Conservation (phyloP, 2,329 filamentous ascomycete genomes). For the Stemphylium vesicarium region DNA sequence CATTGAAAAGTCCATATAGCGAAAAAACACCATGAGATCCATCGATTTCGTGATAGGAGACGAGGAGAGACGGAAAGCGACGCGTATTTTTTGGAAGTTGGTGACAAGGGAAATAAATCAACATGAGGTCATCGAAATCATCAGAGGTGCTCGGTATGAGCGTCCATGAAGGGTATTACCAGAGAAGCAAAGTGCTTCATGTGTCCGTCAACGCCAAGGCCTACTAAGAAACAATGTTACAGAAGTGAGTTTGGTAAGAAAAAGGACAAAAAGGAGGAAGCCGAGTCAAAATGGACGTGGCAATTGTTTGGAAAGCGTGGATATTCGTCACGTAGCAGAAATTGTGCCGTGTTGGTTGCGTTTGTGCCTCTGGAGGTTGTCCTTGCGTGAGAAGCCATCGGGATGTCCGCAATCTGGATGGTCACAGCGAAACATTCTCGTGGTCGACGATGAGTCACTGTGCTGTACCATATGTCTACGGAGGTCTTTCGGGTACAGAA, state of each 20-base stretch:
- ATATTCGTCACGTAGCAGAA: neutral
- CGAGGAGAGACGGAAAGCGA: neutral
- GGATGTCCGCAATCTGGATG: slow-evolving; percentile 35
- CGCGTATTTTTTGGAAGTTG: neutral
- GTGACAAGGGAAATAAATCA: neutral
- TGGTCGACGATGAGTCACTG: slow-evolving; percentile 19
- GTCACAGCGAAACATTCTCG: slow-evolving; percentile 28
- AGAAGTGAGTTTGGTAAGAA: neutral
- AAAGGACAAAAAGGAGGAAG: neutral
- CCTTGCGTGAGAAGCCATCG: slow-evolving; percentile 44
- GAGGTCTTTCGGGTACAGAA: slow-evolving; percentile 47
- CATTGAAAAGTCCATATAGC: too few relatives aligned
- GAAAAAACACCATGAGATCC: too few relatives aligned
- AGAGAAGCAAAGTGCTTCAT: neutral
- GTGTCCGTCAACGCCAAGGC: neutral
- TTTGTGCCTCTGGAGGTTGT: slow-evolving; percentile 45
- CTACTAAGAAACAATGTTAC: neutral
- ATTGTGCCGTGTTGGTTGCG: slow-evolving; percentile 35
- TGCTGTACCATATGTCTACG: slow-evolving; percentile 40
- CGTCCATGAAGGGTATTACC: slow-evolving; percentile 3
- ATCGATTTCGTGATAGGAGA: neutral
- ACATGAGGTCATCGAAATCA: neutral
- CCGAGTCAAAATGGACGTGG: neutral
- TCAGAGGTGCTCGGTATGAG: slow-evolving; percentile 8
- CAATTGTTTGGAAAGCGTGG: neutral